Evolutionary conservation across 805 yeast genomes (phyloP).

Genomic region (Sugiyamaella smithiae): DNA sequence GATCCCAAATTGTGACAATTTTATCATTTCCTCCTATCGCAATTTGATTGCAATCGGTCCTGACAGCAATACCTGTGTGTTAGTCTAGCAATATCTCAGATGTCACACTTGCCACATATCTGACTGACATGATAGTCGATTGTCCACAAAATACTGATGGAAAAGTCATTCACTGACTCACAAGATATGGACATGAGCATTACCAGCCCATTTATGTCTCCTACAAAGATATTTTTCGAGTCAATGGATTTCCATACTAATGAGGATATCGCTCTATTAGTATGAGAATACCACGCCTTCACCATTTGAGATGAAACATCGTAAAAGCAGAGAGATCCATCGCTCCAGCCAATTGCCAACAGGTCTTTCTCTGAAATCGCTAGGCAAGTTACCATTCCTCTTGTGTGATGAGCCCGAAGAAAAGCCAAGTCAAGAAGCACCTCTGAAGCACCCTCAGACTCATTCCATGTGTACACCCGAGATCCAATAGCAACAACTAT

Average conservation of each 20-base stretch:
- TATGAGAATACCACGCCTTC: slow-evolving; percentile 38
- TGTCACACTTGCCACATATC: slow-evolving; percentile 5
- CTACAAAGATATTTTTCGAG: slow-evolving; percentile 48
- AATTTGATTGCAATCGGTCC: slow-evolving; percentile 49
- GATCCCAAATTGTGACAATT: slow-evolving; percentile 73
- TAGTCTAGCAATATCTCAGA: neutral
- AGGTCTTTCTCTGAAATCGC: neutral
- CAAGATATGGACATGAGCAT: neutral
- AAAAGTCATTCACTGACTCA: neutral
- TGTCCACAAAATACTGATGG: neutral
- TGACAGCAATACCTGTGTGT: slow-evolving; percentile 55
- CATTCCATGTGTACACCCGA: slow-evolving; percentile 60
- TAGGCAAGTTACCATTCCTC: neutral
- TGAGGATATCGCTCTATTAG: slow-evolving; percentile 43
- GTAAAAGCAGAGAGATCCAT: slow-evolving; percentile 24
- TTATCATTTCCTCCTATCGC: slow-evolving; percentile 89
- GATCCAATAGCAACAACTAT: slow-evolving; percentile 65
- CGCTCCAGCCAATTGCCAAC: slow-evolving; percentile 22
- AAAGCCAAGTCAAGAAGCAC: slow-evolving; percentile 17
- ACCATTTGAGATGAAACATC: slow-evolving; percentile 32
- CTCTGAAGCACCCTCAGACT: slow-evolving; percentile 40
- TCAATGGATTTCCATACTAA: slow-evolving; percentile 54
- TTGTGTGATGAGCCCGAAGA: neutral
- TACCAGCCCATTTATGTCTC: slow-evolving; percentile 65
- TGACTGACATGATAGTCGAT: slow-evolving; percentile 1